phyloP scores from a whole-genome alignment of 257 asterid genomes.

The Solanum chaucha region DNA sequence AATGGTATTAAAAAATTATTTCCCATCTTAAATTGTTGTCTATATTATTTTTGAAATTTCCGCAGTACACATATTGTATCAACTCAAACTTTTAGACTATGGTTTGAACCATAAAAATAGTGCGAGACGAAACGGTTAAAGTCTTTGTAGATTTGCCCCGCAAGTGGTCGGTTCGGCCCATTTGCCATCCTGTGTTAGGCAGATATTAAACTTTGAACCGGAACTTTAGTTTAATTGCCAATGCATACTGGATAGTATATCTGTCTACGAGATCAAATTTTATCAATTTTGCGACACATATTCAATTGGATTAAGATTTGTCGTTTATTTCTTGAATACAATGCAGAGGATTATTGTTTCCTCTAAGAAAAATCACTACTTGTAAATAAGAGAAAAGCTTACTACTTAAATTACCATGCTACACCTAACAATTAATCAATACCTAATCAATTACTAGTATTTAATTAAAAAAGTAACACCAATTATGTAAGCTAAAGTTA shows the following conservation, averaged over 20 bases:
- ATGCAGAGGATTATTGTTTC: not conserved
- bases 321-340: not conserved
- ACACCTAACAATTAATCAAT: not conserved
- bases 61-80: too few relatives aligned
- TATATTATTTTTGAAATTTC: too few relatives aligned
- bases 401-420: not conserved
- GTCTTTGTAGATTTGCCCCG: too few relatives aligned
- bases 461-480: not conserved
- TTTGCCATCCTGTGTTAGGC: not conserved
- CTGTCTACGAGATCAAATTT: too few relatives aligned
- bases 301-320: not conserved
- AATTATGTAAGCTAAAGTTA: not conserved
- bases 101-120: too few relatives aligned
- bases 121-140: too few relatives aligned
- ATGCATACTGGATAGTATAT: not conserved
- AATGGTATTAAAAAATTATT: not conserved
- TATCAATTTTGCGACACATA: too few relatives aligned
- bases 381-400: not conserved
- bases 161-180: not conserved
- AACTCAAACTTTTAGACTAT: too few relatives aligned
- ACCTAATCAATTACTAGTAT: not conserved
- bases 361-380: not conserved
- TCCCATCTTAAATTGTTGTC: too few relatives aligned
- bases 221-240: too few relatives aligned
- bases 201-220: too few relatives aligned